Evolutionary conservation across 139 green algal genomes (phyloP).

Genomic region (Nannochloris sp.): DNA sequence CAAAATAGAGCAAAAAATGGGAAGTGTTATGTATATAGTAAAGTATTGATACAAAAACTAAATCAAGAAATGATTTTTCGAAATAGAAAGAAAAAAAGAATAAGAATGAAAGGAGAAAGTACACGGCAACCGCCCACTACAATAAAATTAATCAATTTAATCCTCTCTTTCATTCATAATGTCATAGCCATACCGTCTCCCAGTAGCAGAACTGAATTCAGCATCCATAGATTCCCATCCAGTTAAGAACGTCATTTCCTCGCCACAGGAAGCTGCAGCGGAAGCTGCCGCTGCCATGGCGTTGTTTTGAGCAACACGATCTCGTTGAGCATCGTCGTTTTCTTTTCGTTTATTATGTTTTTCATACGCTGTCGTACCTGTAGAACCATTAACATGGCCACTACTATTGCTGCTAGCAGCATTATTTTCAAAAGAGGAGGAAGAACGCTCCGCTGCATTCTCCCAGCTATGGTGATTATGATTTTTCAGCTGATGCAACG

Average conservation of each 20-base stretch:
- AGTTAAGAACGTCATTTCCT: no score
- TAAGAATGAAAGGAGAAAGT: no score
- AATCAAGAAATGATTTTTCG: no score
- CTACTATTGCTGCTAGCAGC: not conserved
- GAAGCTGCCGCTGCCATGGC: not conserved
- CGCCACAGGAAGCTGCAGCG: no score
- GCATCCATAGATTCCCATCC: no score
- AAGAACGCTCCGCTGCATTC: not conserved
- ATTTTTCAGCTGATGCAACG: not conserved
- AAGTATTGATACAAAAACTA: no score
- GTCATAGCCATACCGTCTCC: constrained; percentile 1
- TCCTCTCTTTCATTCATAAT: constrained; percentile 1
- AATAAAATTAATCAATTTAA: no score
- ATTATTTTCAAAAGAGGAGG: not conserved
- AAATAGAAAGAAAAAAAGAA: no score
- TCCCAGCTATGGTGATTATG: not conserved
- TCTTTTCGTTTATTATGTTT: constrained; percentile 9
- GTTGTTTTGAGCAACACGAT: constrained; percentile 9
- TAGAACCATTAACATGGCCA: no score
- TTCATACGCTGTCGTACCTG: not conserved
- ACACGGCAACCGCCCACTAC: no score
- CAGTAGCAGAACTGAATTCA: constrained; percentile 5
- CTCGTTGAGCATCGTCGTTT: constrained; percentile 25
- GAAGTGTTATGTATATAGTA: no score
- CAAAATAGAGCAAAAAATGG: no score